phyloP scores from a whole-genome alignment of 2,329 filamentous ascomycete species.

The Colletotrichum noveboracense region DNA sequence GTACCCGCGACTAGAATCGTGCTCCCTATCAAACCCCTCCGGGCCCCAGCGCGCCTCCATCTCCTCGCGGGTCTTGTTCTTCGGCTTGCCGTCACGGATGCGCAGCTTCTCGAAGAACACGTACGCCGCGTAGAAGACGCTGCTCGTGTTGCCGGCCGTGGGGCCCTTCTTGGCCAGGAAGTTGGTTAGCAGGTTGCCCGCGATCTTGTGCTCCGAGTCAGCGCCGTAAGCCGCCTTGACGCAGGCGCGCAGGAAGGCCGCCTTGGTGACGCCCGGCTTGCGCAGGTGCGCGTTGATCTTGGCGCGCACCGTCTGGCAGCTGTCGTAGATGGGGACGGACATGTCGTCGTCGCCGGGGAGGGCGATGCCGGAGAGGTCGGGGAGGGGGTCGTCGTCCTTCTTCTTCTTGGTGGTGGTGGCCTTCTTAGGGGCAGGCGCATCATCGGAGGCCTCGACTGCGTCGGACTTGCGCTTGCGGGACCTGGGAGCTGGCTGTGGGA shows the following conservation, averaged over 20 bases:
- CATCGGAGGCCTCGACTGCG: neutral
- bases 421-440: neutral
- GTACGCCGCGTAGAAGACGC: conserved; percentile 59
- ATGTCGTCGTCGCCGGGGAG: conserved; percentile 53
- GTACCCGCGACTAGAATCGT: neutral
- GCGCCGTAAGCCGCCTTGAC: conserved; percentile 39
- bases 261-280: conserved; percentile 53
- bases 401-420: neutral
- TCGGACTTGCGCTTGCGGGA: conserved; percentile 20
- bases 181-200: conserved; percentile 47
- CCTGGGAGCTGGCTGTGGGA: neutral
- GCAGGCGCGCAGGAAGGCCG: conserved; percentile 55
- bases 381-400: neutral
- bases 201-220: conserved; percentile 40
- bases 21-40: conserved; percentile 29
- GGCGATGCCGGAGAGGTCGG: conserved; percentile 39
- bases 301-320: conserved; percentile 61
- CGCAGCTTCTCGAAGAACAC: conserved; percentile 65
- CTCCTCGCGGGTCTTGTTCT: conserved; percentile 52
- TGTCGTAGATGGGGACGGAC: conserved; percentile 57
- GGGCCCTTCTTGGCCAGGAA: conserved; percentile 57
- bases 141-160: conserved; percentile 50
- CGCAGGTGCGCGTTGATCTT: conserved; percentile 59
- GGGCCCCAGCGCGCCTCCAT: conserved; percentile 49
- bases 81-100: conserved; percentile 54